phyloP scores from a whole-genome alignment of 495 filamentous ascomycete species.

The Trichoderma reesei region DNA sequence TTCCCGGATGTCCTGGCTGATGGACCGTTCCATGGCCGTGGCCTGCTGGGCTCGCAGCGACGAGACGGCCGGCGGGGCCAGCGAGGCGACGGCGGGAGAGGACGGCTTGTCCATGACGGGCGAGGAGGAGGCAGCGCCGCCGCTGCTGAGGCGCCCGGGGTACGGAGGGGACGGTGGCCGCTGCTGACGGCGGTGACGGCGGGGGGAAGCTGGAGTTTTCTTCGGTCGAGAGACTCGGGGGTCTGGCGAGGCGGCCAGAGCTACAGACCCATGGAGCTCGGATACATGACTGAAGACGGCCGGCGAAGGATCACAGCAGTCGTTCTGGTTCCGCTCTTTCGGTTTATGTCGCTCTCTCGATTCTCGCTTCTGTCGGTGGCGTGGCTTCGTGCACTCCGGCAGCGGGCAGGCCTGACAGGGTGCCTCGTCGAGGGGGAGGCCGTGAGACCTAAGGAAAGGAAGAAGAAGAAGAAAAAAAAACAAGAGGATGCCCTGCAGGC shows the following conservation, averaged over 20 bases:
- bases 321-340: neutral
- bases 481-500: neutral
- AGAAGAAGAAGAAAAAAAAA: neutral
- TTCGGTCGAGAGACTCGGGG: slow-evolving; percentile 17
- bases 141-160: neutral
- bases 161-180: neutral
- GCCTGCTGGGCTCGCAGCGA: slow-evolving; percentile 38
- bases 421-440: neutral
- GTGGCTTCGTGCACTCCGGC: neutral
- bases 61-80: slow-evolving; percentile 38
- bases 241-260: slow-evolving; percentile 40
- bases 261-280: slow-evolving; percentile 35
- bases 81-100: slow-evolving; percentile 24
- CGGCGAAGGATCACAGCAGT: neutral
- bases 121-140: neutral
- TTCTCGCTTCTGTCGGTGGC: neutral
- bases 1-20: slow-evolving; percentile 47
- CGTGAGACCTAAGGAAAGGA: neutral
- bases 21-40: slow-evolving; percentile 41
- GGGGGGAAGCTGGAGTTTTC: neutral
- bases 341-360: too few relatives aligned
- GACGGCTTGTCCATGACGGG: slow-evolving; percentile 14
- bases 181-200: neutral
- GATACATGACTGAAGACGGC: slow-evolving; percentile 36
- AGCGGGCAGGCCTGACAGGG: neutral